Evolutionary conservation across 139 green algal species (phyloP).

Genomic region (Haematococcus lacustris): DNA sequence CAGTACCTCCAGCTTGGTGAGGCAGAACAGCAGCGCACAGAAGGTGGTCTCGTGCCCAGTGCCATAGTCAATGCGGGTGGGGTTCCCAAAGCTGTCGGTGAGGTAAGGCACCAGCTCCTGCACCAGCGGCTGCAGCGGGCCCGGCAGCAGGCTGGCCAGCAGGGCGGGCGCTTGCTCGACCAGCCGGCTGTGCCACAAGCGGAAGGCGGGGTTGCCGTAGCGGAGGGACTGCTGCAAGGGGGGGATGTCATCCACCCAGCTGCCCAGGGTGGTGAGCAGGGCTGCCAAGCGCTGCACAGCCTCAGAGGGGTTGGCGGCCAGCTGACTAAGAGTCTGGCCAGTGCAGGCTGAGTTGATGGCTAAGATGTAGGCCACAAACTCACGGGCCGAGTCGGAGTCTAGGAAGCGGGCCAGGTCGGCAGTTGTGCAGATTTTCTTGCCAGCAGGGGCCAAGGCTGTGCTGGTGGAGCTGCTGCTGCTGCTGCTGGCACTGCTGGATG

Average conservation of each 20-base stretch:
- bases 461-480: not conserved
- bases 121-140: constrained; percentile 19
- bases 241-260: constrained; percentile 76
- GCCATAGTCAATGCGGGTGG: constrained; percentile 92
- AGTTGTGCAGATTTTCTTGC: constrained; percentile 24
- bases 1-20: constrained; percentile 75
- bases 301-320: not conserved
- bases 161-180: constrained; percentile 27
- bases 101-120: constrained; percentile 83
- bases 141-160: constrained; percentile 39
- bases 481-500: constrained; percentile 1
- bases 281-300: constrained; percentile 10
- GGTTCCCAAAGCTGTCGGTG: constrained; percentile 86
- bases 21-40: constrained; percentile 81
- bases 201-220: constrained; percentile 92
- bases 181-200: constrained; percentile 64
- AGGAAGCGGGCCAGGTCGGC: constrained; percentile 53
- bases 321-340: constrained; percentile 7
- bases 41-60: constrained; percentile 96
- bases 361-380: constrained; percentile 82
- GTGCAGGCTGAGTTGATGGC: constrained; percentile 57
- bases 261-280: constrained; percentile 53
- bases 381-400: constrained; percentile 20
- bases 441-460: constrained; percentile 1
- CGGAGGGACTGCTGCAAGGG: constrained; percentile 67